Percentiles rank a stretch among this genome's conserved stretches.
These are phyloP conservation scores for Choiromyces venosus DNA, from an alignment of 495 filamentous ascomycete species.

Conservation along the genomic window DNA sequence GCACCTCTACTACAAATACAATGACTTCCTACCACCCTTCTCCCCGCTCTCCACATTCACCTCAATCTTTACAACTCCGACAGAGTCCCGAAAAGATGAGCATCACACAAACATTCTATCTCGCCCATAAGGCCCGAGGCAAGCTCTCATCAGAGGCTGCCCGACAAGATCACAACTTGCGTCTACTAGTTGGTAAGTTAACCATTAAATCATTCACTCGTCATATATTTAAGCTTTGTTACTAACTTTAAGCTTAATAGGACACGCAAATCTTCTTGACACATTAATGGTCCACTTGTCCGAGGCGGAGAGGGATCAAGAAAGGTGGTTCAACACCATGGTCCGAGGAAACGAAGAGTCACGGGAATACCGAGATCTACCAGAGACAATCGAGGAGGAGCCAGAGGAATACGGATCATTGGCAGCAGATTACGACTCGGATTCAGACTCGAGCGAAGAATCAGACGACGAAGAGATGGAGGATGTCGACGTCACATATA, in stretches of 20 bases:
- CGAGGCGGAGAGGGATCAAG: slow-evolving; percentile 91
- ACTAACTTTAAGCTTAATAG: slow-evolving; percentile 36
- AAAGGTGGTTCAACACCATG: slow-evolving; percentile 96
- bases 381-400: slow-evolving; percentile 69
- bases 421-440: slow-evolving; percentile 50
- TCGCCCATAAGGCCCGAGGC: slow-evolving; percentile 88
- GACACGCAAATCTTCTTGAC: slow-evolving; percentile 97
- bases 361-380: slow-evolving; percentile 67
- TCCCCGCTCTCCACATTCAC: slow-evolving; percentile 26
- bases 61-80: slow-evolving; percentile 25
- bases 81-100: slow-evolving; percentile 65
- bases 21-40: slow-evolving; percentile 27
- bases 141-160: slow-evolving; percentile 92
- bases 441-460: slow-evolving; percentile 43
- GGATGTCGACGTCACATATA: slow-evolving; percentile 23
- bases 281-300: slow-evolving; percentile 90
- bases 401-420: slow-evolving; percentile 61
- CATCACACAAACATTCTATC: slow-evolving; percentile 94
- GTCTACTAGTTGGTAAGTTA: slow-evolving; percentile 65
- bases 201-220: not conserved
- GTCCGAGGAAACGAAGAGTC: slow-evolving; percentile 64
- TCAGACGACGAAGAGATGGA: slow-evolving; percentile 45
- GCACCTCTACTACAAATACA: slow-evolving; percentile 30
- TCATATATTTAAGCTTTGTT: slow-evolving; percentile 5
- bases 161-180: slow-evolving; percentile 85